phyloP scores from a whole-genome alignment of 805 yeast genomes.

The Myxozyma geophila region DNA sequence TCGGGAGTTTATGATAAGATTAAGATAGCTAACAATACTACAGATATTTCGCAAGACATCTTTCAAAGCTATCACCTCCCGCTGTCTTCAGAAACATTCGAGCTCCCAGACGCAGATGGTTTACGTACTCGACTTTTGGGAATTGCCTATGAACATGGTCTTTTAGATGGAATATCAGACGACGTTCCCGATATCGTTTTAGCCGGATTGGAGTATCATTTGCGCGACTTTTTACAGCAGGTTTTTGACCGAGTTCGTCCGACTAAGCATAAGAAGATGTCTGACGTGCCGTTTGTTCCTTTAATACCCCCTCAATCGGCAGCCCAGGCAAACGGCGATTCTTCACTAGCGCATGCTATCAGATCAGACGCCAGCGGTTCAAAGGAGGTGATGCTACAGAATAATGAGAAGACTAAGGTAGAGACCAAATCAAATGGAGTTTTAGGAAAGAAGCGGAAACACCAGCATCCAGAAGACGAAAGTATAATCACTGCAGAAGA shows the following conservation, averaged over 20 bases:
- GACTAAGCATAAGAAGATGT: constrained; percentile 51
- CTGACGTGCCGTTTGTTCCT: constrained; percentile 12
- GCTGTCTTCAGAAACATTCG: constrained; percentile 73
- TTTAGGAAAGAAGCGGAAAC: constrained; percentile 11
- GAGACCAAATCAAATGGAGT: neutral
- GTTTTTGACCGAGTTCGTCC: constrained; percentile 73
- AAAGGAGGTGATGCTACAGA: neutral
- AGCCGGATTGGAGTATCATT: constrained; percentile 80
- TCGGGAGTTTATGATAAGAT: no score
- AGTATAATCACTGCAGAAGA: constrained; percentile 45
- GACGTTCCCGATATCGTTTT: constrained; percentile 76
- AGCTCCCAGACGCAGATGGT: constrained; percentile 78
- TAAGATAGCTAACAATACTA: neutral
- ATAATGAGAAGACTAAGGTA: neutral
- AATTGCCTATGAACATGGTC: constrained; percentile 85
- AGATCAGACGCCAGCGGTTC: neutral
- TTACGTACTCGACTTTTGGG: constrained; percentile 74
- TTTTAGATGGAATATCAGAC: constrained; percentile 78
- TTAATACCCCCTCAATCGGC: neutral
- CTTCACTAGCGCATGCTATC: neutral
- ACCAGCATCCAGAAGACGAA: constrained; percentile 39
- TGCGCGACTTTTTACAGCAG: constrained; percentile 73
- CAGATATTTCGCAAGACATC: constrained; percentile 87
- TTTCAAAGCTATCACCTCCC: constrained; percentile 83
- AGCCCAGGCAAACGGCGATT: neutral